Base-by-base conservation (phyloP, 768 basidiomycete species). In the Postia placenta region DNA sequence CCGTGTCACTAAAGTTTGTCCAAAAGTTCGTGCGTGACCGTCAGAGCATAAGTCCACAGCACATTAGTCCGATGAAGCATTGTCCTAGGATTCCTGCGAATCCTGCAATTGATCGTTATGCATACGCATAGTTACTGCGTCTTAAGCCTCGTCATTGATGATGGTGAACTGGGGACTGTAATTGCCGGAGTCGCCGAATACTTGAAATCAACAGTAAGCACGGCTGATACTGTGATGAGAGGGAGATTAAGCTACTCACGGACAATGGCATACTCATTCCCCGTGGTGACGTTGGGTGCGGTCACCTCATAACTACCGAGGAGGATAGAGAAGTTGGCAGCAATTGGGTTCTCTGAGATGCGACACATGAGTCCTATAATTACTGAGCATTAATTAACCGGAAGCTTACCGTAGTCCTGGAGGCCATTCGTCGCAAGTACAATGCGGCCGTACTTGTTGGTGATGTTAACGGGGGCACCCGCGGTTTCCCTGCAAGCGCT, bases 131-230 rank as follows among this genome's bases (percentile, higher is more conserved):
- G n/a, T n/a, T n/a, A n/a, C n/a, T n/a, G n/a, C n/a, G n/a, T n/a
- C n/a, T 15, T 27, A 25, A 15, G 42, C 42, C 9, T 22, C 19
- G 42, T n/a, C n/a, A n/a, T 42, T 26, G 7, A 48, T 44, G 51
- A 74, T 66, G 20, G 58, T 62, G 62, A 74, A 74, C 24, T 50
- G 47, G 1, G 65, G 63, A 53, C 72, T 74, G 47, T 58, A 59
- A 56, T 75, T 69, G 26, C 72, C 73, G 30, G 75, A 75, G 55
- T 75, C 73, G 19, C 75, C 74, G 47, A 74, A 73, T 37, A 75
- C 75, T 74, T 40, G 17, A 14, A 14, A 48, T 33, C 30, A 33
- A 33, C 30, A 33, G 30, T 33, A 39, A n/a, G 28, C 43, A 19
- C 24, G 4, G 4, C 11, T 41, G 25, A 14, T 15, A 36, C 17